These are phyloP conservation scores for Metarhizium anisopliae DNA, from an alignment of 2,329 filamentous ascomycete species.

Conservation along the genomic window DNA sequence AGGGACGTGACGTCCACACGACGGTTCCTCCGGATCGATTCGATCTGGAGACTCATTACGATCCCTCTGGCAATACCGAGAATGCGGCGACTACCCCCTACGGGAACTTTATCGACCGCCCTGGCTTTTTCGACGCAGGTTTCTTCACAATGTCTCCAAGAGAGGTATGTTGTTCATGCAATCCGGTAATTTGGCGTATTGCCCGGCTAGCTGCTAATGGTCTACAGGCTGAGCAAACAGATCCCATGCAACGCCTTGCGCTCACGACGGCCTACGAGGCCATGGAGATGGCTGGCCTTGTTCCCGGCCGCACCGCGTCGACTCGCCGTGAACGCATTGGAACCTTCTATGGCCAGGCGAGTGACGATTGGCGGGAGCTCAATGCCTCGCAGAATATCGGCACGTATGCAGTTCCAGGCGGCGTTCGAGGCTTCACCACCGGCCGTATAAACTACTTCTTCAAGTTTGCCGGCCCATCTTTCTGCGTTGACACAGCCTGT, in stretches of 20 bases:
- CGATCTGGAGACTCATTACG: not conserved
- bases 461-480: slow-evolving; percentile 65
- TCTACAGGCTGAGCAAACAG: slow-evolving; percentile 30
- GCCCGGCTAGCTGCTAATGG: too few species aligned
- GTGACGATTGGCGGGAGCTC: slow-evolving; percentile 4
- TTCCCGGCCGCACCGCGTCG: not conserved
- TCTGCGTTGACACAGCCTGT: slow-evolving; percentile 67
- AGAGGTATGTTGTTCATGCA: slow-evolving; percentile 34
- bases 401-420: slow-evolving; percentile 32
- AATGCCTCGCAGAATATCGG: slow-evolving; percentile 4
- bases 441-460: slow-evolving; percentile 63
- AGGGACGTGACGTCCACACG: not conserved
- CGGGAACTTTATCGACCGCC: slow-evolving; percentile 44
- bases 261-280: not conserved
- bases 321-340: not conserved
- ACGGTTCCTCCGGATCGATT: not conserved
- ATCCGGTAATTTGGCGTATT: too few species aligned
- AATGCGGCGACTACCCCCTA: not conserved
- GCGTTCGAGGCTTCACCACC: slow-evolving; percentile 39
- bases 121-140: slow-evolving; percentile 54
- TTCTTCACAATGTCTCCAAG: slow-evolving; percentile 67
- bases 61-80: not conserved
- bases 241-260: slow-evolving; percentile 29
- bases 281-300: not conserved
- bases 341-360: not conserved